Conservation (phyloP, 129 eudicot genomes). For the Ambrosia artemisiifolia region DNA sequence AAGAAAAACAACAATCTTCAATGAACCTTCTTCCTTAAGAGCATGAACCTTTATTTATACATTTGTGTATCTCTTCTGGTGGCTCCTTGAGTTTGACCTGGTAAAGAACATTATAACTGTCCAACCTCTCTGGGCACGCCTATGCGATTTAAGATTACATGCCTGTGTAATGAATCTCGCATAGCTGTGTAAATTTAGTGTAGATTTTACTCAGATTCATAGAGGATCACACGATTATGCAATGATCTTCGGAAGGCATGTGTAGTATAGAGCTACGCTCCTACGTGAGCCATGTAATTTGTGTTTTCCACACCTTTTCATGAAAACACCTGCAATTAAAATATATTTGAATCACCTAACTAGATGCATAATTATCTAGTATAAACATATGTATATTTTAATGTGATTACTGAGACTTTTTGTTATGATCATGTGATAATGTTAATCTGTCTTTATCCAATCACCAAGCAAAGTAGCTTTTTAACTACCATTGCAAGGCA, state of each 20-base stretch:
- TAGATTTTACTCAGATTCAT: neutral
- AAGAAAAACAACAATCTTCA: no score
- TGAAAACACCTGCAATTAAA: neutral
- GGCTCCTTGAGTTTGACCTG: no score
- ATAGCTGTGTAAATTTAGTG: neutral
- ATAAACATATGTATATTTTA: neutral
- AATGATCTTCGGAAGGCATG: neutral
- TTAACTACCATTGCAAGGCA: conserved; percentile 14
- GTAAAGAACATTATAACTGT: no score
- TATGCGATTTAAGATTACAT: neutral
- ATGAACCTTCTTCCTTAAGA: no score
- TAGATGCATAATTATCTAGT: neutral
- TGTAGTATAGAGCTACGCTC: neutral
- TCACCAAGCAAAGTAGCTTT: conserved; percentile 19
- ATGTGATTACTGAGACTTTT: neutral
- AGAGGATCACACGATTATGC: neutral
- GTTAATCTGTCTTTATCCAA: conserved; percentile 18
- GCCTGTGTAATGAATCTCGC: neutral
- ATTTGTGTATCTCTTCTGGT: no score
- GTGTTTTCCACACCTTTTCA: neutral
- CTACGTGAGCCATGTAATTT: neutral
- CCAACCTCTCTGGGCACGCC: neutral
- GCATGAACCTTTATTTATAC: no score
- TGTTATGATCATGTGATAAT: conserved; percentile 23
- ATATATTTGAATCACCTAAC: neutral